Evolutionary conservation across 331 rosid species (phyloP), one percentile per base, ranked within the genome.

Genomic region (Prunus yedoensis): DNA sequence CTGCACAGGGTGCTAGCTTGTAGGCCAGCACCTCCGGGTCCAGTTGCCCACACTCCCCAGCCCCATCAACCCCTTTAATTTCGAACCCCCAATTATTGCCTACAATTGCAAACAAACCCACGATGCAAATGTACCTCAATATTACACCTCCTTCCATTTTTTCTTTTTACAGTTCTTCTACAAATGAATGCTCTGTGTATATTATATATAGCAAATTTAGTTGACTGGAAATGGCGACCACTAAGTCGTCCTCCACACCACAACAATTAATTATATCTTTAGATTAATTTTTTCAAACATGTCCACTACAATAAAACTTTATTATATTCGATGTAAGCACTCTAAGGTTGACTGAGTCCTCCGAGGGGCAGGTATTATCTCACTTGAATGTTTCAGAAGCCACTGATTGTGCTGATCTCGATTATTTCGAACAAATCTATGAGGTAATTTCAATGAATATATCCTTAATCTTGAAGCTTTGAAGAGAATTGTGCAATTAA

Each of bases 341-440:
- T 38, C 43, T 0, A 38, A 38, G 2, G 43, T 9, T 38, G 43
- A 38, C 43, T 6, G 43, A 38, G 43, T 38, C 43, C 43, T 38
- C 43, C 43, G 43, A 38, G 7, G 43, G 43, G 43, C 0, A 7
- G 43, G 43, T 38, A 38, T 35, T 38, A 38, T 38, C 43, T 6
- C 43, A 38, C 43, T 38, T 38, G 43, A 38, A 38, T 74, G 97
- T 94, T 77, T 88, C 97, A 27, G 88, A 94, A 83, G 96, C 99
- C 78, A 94, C 96, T 10, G 97, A 93, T 61, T 92, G 91, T 83
- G 76, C 87, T 66, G 82, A 92, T 78, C 77, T 79, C 69, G 83
- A 76, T 77, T 94, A 89, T 77, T 94, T 94, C 80, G 96, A 90
- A 87, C 96, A 94, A 77, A 93, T 94, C 69, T 90, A 86, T 66